These are phyloP conservation scores for Claviceps sp. DNA, from an alignment of 2,329 filamentous ascomycete genomes.

Conservation along the genomic window DNA sequence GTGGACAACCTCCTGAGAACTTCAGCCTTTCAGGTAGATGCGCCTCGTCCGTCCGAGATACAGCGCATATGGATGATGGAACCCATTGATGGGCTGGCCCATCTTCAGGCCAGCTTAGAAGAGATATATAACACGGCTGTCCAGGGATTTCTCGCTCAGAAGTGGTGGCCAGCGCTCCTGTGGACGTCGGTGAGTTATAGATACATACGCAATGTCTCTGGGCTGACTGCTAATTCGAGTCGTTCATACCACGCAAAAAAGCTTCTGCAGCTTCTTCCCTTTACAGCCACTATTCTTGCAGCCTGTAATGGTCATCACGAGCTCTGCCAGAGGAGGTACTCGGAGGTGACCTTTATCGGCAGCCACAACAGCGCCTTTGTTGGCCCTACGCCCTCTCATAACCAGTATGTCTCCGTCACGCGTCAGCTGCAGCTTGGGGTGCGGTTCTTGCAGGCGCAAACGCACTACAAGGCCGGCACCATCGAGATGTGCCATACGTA, in stretches of 20 bases:
- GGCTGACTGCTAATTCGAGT: background rate
- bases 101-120: constrained; percentile 3
- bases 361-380: constrained; percentile 55
- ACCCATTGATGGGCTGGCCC: constrained; percentile 5
- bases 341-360: constrained; percentile 47
- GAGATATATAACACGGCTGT: background rate
- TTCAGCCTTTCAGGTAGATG: background rate
- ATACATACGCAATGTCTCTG: no score
- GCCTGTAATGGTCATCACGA: constrained; percentile 44
- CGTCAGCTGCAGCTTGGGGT: constrained; percentile 48
- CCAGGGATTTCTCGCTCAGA: constrained; percentile 1
- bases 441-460: constrained; percentile 51
- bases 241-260: constrained; percentile 6
- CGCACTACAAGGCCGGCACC: constrained; percentile 36
- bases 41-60: background rate
- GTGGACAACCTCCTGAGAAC: background rate
- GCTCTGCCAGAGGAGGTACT: constrained; percentile 44
- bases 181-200: constrained; percentile 3
- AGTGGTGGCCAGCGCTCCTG: constrained; percentile 1
- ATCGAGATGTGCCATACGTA: constrained; percentile 53
- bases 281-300: constrained; percentile 11
- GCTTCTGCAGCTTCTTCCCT: constrained; percentile 7
- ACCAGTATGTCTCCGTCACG: constrained; percentile 46
- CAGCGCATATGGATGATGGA: constrained; percentile 7
- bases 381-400: constrained; percentile 37